These are phyloP conservation scores for Neohortaea acidophila DNA, from an alignment of 495 filamentous ascomycete genomes.

Conservation along the genomic window DNA sequence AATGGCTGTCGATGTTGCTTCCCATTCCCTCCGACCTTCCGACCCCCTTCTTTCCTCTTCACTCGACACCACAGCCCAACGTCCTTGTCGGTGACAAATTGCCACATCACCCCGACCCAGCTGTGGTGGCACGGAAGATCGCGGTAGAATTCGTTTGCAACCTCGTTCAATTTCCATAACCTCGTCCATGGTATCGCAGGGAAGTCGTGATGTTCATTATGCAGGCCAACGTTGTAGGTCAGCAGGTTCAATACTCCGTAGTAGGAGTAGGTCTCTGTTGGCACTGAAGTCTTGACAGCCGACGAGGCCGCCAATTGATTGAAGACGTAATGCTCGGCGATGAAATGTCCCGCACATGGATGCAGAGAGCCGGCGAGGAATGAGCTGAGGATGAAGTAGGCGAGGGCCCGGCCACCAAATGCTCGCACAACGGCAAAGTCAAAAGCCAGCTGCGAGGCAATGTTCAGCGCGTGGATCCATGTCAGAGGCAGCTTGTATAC, in stretches of 20 bases:
- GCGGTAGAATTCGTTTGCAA: constrained; percentile 87
- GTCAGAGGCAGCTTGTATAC: constrained; percentile 84
- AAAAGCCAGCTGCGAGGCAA: constrained; percentile 60
- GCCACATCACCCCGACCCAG: constrained; percentile 88
- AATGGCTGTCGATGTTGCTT: constrained; percentile 10
- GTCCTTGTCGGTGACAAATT: constrained; percentile 77
- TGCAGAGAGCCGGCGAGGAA: constrained; percentile 92
- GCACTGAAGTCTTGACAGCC: constrained; percentile 38
- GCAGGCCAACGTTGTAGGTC: constrained; percentile 91
- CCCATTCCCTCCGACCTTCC: constrained; percentile 39
- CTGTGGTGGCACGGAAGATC: constrained; percentile 73
- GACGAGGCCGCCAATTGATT: constrained; percentile 32
- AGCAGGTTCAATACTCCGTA: constrained; percentile 85
- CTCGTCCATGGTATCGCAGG: constrained; percentile 90
- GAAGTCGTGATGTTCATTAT: constrained; percentile 99
- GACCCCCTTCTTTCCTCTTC: constrained; percentile 72
- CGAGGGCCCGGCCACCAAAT: constrained; percentile 42
- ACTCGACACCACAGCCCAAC: constrained; percentile 84
- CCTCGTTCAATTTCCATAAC: constrained; percentile 53
- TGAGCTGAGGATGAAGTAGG: constrained; percentile 69
- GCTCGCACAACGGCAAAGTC: constrained; percentile 50
- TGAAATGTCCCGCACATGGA: constrained; percentile 94
- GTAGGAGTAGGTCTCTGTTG: constrained; percentile 95
- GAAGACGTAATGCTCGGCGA: constrained; percentile 98
- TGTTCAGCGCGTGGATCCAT: constrained; percentile 66